Percentiles rank a stretch among this genome's conserved stretches.
Conservation (phyloP, 129 eudicot species). For the Apium graveolens region DNA sequence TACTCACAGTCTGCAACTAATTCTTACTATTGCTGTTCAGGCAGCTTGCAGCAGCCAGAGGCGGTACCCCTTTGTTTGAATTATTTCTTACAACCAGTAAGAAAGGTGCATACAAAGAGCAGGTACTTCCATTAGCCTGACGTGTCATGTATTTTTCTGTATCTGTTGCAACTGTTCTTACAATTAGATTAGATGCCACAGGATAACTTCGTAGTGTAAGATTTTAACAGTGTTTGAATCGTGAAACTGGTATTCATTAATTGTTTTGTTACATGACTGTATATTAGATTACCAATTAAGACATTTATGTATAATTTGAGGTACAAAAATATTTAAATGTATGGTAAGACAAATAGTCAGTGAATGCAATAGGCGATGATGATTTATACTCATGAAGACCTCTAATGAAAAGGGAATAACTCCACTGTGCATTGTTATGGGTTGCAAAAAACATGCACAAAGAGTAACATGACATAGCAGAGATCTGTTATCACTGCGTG, state of each 20-base stretch:
- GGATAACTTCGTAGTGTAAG: background rate
- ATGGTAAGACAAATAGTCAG: background rate
- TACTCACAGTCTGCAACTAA: background rate
- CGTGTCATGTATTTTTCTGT: background rate
- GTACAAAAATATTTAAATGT: background rate
- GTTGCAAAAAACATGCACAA: background rate
- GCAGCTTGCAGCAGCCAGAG: conserved; percentile 75
- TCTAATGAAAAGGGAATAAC: background rate
- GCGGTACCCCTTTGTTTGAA: conserved; percentile 82
- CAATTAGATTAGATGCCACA: background rate
- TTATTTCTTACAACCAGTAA: conserved; percentile 55
- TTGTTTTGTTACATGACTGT: background rate
- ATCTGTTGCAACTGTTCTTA: background rate
- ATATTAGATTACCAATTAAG: background rate
- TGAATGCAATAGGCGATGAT: background rate
- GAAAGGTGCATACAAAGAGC: conserved; percentile 71
- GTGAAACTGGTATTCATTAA: background rate
- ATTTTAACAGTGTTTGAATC: background rate
- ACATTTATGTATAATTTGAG: background rate
- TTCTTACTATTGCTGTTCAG: conserved; percentile 33
- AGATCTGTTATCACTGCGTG: background rate
- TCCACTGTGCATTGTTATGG: background rate
- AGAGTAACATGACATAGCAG: background rate
- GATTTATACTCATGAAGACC: background rate
- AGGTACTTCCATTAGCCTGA: conserved; percentile 43